These are phyloP conservation scores for Centrapalus pauciflorus DNA, from an alignment of 129 eudicot genomes.

Conservation along the genomic window DNA sequence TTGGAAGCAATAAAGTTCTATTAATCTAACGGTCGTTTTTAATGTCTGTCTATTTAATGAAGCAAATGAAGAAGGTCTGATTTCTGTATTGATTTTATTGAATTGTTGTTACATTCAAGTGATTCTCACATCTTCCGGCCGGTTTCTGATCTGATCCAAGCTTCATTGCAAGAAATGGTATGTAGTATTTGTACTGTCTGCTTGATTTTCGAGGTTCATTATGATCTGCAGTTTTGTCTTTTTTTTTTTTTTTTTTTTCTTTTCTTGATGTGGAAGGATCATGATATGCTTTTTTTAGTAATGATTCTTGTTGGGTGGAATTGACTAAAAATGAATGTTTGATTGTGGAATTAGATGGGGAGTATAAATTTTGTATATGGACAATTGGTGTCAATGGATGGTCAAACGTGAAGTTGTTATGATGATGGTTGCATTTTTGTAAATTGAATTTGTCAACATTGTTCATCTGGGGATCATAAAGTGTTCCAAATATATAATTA, in stretches of 20 bases:
- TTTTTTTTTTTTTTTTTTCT: too few relatives aligned
- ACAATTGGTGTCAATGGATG: neutral
- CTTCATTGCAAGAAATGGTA: constrained; percentile 32
- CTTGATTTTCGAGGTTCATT: neutral
- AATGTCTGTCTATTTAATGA: neutral
- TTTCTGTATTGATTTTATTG: constrained; percentile 4
- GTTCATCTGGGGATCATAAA: neutral
- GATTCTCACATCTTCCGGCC: constrained; percentile 10
- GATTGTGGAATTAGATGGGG: neutral
- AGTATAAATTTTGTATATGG: neutral
- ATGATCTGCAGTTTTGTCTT: neutral
- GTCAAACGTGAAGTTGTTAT: neutral
- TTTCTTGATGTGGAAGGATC: neutral
- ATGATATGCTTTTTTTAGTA: neutral
- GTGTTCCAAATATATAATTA: neutral
- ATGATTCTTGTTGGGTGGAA: neutral
- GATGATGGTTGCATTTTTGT: neutral
- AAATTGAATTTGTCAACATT: neutral
- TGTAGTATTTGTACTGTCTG: constrained; percentile 1
- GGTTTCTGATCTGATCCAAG: constrained; percentile 39
- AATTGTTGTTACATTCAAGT: constrained; percentile 14
- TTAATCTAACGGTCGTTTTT: neutral
- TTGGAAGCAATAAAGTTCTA: neutral
- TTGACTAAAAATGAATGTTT: neutral
- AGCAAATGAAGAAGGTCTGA: neutral